Percentiles rank a stretch among this genome's conserved stretches.
These are phyloP conservation scores for Hirsutella minnesotensis DNA, from an alignment of 2,329 filamentous ascomycete species.

Conservation along the genomic window DNA sequence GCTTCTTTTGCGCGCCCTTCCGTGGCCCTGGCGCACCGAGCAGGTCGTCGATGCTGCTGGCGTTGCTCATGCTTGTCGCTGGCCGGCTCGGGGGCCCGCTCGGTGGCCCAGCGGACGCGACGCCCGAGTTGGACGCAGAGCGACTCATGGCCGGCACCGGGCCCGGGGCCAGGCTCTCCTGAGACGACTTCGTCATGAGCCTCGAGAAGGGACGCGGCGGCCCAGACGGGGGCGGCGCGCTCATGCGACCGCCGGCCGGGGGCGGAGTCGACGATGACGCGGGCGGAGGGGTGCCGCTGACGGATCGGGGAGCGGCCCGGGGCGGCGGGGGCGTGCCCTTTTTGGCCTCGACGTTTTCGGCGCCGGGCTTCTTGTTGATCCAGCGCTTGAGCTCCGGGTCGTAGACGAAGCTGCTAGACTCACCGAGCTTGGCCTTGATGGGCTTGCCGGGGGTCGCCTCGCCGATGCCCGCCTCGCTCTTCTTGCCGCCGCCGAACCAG, in stretches of 20 bases:
- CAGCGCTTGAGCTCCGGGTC: constrained; percentile 95
- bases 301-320: constrained; percentile 42
- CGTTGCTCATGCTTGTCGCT: constrained; percentile 73
- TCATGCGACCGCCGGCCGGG: constrained; percentile 15
- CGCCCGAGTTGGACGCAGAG: constrained; percentile 34
- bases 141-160: constrained; percentile 31
- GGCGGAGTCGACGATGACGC: constrained; percentile 20
- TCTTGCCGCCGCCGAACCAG: constrained; percentile 71
- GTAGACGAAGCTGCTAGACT: constrained; percentile 86
- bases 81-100: constrained; percentile 56
- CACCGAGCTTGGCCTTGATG: constrained; percentile 88
- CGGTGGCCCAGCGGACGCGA: constrained; percentile 20
- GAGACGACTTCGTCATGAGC: constrained; percentile 12
- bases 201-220: constrained; percentile 9
- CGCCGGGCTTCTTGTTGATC: constrained; percentile 87
- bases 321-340: constrained; percentile 72
- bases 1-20: constrained; percentile 53
- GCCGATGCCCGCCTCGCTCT: constrained; percentile 27
- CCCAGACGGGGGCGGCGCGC: constrained; percentile 18
- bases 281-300: constrained; percentile 40
- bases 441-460: constrained; percentile 44
- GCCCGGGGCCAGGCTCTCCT: constrained; percentile 21
- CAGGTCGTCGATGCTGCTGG: constrained; percentile 91
- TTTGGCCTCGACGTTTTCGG: constrained; percentile 46
- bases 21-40: constrained; percentile 62